These are phyloP conservation scores for Cercospora zeae-maydis DNA, from an alignment of 2,329 filamentous ascomycete genomes.

Conservation along the genomic window DNA sequence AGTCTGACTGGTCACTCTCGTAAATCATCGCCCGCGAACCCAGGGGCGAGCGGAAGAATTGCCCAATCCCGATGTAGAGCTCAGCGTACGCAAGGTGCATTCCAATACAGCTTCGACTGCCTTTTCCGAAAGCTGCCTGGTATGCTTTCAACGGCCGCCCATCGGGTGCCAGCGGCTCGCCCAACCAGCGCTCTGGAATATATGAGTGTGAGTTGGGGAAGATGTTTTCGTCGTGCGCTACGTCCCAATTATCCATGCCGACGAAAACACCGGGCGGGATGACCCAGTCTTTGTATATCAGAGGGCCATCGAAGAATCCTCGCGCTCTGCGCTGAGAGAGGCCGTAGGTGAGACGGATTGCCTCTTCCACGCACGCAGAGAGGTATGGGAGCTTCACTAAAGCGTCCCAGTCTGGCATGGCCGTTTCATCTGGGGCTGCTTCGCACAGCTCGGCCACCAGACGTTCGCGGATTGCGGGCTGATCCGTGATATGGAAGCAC, in stretches of 20 bases:
- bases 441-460: slow-evolving; percentile 40
- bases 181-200: slow-evolving; percentile 19
- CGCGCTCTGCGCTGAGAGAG: slow-evolving; percentile 16
- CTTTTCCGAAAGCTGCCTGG: slow-evolving; percentile 14
- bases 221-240: slow-evolving; percentile 16
- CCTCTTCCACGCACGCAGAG: slow-evolving; percentile 16
- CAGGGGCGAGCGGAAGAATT: slow-evolving; percentile 12
- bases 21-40: slow-evolving; percentile 1
- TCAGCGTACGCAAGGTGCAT: slow-evolving; percentile 17
- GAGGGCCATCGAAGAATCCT: slow-evolving; percentile 13
- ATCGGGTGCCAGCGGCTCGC: slow-evolving; percentile 11
- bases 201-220: slow-evolving; percentile 19
- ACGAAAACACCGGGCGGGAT: slow-evolving; percentile 18
- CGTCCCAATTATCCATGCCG: slow-evolving; percentile 18
- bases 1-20: slow-evolving; percentile 7
- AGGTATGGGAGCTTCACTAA: slow-evolving; percentile 22
- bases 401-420: slow-evolving; percentile 10
- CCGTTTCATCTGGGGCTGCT: slow-evolving; percentile 14
- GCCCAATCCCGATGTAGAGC: slow-evolving; percentile 11
- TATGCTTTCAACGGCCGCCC: slow-evolving; percentile 14
- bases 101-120: slow-evolving; percentile 16
- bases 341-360: slow-evolving; percentile 24
- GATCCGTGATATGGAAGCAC: slow-evolving; percentile 41
- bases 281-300: slow-evolving; percentile 17
- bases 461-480: slow-evolving; percentile 34